Evolutionary conservation across 257 asterid genomes (phyloP).

Genomic region (Fraxinus excelsior): DNA sequence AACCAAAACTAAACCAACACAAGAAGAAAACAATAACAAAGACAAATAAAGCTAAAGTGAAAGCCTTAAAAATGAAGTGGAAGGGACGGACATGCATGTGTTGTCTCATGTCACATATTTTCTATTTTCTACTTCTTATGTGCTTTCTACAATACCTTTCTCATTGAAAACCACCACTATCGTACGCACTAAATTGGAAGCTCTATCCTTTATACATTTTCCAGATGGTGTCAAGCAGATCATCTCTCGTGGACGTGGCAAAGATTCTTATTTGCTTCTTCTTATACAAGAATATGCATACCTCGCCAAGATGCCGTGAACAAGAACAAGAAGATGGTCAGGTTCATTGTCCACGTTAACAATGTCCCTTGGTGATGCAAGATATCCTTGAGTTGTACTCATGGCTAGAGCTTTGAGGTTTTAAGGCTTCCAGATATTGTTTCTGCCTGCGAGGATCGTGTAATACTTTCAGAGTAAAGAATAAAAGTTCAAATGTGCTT

Average conservation of each 20-base stretch:
- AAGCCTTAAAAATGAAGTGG: not conserved
- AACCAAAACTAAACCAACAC: not conserved
- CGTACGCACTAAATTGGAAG: not conserved
- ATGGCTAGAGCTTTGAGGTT: slow-evolving; percentile 61
- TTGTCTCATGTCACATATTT: not conserved
- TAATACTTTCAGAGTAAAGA: slow-evolving; percentile 6
- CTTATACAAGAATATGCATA: slow-evolving; percentile 21
- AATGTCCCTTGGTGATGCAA: slow-evolving; percentile 41
- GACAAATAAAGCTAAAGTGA: not conserved
- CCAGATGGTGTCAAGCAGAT: not conserved
- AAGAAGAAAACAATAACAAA: not conserved
- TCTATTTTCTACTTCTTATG: not conserved
- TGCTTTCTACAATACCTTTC: not conserved
- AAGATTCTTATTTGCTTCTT: slow-evolving; percentile 5
- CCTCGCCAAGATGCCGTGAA: slow-evolving; percentile 95
- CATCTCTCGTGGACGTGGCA: not conserved
- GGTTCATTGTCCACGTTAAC: slow-evolving; percentile 55
- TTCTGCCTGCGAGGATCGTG: slow-evolving; percentile 49
- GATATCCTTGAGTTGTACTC: slow-evolving; percentile 63
- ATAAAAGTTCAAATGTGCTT: slow-evolving; percentile 1
- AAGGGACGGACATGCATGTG: not conserved
- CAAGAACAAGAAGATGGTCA: slow-evolving; percentile 95
- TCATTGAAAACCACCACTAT: not conserved
- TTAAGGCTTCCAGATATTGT: slow-evolving; percentile 47
- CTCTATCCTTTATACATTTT: not conserved